phyloP scores from a whole-genome alignment of 2,329 filamentous ascomycete genomes.

The Blumeria graminis region DNA sequence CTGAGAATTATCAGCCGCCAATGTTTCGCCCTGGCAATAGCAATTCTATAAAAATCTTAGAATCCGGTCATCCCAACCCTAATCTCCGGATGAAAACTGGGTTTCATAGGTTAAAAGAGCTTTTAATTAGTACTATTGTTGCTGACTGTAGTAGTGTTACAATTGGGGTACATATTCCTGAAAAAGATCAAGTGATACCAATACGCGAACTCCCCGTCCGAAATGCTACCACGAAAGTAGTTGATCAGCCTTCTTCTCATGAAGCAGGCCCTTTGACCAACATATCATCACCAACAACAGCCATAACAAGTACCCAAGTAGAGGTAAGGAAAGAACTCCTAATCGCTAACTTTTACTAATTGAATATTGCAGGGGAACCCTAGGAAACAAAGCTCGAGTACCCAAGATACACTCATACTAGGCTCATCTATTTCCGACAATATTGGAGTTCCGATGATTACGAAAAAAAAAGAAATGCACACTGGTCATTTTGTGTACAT shows the following conservation, averaged over 20 bases:
- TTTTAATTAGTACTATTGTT: neutral
- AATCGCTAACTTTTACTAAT: constrained; percentile 2
- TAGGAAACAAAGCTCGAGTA: constrained; percentile 4
- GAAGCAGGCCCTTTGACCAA: neutral
- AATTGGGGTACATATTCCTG: constrained; percentile 1
- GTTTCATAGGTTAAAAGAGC: constrained; percentile 4
- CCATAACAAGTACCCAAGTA: constrained; percentile 1
- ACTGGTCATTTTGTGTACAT: neutral
- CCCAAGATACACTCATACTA: constrained; percentile 6
- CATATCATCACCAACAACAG: neutral
- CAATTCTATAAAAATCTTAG: constrained; percentile 3
- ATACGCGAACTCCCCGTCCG: neutral
- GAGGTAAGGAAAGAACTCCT: constrained; percentile 2
- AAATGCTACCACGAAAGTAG: neutral
- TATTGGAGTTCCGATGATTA: neutral
- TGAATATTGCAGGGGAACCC: constrained; percentile 3
- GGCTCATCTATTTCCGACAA: neutral
- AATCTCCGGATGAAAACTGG: constrained; percentile 3
- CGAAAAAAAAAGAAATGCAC: too few species aligned
- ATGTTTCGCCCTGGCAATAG: constrained; percentile 6
- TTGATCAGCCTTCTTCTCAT: neutral
- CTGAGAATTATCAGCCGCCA: constrained; percentile 5
- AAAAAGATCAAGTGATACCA: neutral
- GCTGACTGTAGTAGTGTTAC: constrained; percentile 1
- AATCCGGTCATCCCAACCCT: constrained; percentile 1